These are phyloP conservation scores for Beauveria sp. DNA, from an alignment of 2,329 filamentous ascomycete species.

Conservation along the genomic window DNA sequence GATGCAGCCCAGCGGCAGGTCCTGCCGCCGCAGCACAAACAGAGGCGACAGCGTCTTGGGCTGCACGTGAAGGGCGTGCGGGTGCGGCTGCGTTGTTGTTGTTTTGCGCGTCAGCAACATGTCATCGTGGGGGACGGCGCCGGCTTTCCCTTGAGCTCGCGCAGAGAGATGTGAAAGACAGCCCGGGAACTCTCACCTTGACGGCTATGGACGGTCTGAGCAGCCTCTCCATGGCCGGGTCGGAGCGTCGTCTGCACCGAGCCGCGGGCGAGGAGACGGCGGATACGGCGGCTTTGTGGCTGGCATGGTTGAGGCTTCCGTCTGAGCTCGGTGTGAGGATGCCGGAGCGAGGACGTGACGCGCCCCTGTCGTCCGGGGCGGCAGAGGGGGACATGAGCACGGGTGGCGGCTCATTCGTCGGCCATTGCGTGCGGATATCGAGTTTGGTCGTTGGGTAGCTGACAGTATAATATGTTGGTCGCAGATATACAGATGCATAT, in stretches of 20 bases:
- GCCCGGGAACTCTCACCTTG: conserved; percentile 32
- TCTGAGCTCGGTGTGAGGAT: conserved; percentile 35
- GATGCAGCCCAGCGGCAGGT: conserved; percentile 53
- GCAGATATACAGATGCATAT: not conserved
- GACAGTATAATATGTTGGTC: not conserved
- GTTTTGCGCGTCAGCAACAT: not conserved
- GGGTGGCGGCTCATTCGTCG: not conserved
- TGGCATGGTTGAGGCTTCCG: conserved; percentile 24
- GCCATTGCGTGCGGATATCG: not conserved
- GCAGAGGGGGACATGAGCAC: conserved; percentile 26
- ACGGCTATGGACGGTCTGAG: conserved; percentile 44
- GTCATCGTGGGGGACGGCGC: not conserved
- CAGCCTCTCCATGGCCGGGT: conserved; percentile 41
- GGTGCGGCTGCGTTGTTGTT: conserved; percentile 40
- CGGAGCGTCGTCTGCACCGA: conserved; percentile 29
- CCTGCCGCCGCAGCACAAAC: conserved; percentile 54
- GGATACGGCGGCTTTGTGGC: conserved; percentile 20
- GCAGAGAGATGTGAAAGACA: not conserved
- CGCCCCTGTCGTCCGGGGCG: conserved; percentile 32
- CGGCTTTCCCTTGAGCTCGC: no score
- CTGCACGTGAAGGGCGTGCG: conserved; percentile 42
- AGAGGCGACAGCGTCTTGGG: conserved; percentile 51
- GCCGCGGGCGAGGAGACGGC: conserved; percentile 19
- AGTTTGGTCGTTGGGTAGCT: not conserved
- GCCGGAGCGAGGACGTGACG: conserved; percentile 40